Evolutionary conservation across 139 green algal genomes (phyloP).

Genomic region (Chlamydomonas incerta): DNA sequence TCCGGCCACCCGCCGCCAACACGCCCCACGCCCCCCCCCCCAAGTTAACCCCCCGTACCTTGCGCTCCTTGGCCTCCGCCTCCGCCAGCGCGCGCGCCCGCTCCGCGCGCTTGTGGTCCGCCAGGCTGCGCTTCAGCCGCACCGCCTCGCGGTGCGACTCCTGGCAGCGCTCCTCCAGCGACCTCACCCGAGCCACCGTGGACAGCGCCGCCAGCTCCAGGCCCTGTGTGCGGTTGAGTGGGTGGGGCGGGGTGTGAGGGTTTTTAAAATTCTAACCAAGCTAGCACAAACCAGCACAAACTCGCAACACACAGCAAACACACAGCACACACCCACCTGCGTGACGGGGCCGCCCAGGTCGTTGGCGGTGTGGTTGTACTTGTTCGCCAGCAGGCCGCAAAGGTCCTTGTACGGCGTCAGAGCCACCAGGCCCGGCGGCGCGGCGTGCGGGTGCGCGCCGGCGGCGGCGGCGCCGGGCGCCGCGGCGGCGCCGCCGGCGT

Average conservation of each 20-base stretch:
- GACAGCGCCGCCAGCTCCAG: conserved; percentile 45
- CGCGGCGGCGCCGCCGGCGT: too few relatives aligned
- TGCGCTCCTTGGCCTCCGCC: conserved; percentile 27
- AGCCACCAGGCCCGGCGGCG: too few relatives aligned
- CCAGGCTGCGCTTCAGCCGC: conserved; percentile 54
- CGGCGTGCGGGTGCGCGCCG: too few relatives aligned
- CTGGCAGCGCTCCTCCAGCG: conserved; percentile 38
- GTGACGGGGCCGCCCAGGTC: conserved; percentile 47
- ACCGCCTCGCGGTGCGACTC: conserved; percentile 60
- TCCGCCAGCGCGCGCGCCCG: conserved; percentile 29
- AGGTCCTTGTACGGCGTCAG: too few relatives aligned
- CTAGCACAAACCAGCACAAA: too few relatives aligned
- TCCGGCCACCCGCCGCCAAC: background rate
- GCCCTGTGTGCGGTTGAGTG: background rate
- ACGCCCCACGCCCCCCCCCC: background rate
- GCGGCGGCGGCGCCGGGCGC: too few relatives aligned
- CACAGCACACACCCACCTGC: background rate
- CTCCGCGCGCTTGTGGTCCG: conserved; percentile 53
- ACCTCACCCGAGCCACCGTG: conserved; percentile 27
- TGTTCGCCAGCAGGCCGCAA: conserved; percentile 13
- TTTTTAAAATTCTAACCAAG: too few relatives aligned
- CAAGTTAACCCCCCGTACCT: background rate
- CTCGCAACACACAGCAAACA: background rate
- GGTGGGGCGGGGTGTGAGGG: too few relatives aligned
- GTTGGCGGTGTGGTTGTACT: conserved; percentile 3